Evolutionary conservation across 225 moss, liverwort and hornwort genomes (phyloP), one percentile per base, ranked within the genome.

Genomic region (Bryoerythrophyllum caledonicum): DNA sequence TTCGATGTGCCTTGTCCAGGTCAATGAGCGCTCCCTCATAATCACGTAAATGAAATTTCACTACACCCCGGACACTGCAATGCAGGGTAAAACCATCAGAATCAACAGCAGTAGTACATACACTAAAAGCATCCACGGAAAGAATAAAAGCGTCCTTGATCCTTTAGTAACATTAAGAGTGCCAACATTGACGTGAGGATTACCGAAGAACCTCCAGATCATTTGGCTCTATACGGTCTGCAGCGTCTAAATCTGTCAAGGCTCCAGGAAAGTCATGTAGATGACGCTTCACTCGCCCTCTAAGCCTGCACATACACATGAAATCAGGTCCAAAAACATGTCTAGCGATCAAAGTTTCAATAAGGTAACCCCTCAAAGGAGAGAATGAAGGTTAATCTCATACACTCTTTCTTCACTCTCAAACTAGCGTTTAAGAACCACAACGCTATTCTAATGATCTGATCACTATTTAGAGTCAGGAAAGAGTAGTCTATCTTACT

Each of bases 1-100:
- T 74, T 71, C 4, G 72, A 65, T 90, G 75, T 20, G 89, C 82
- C 72, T 82, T 73, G n/a, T 90, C 79, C 53, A 90, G 86, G 51
- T 90, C 89, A 27, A 72, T 8, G 12, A 90, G 82, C 35, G 89
- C 87, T 59, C 87, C 87, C 52, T 85, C 78, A 21, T 82, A 79
- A 71, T 90, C 89, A 41, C 71, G 73, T 25, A 86, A 75, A 63
- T 80, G 71, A 41, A 76, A 77, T 56, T 85, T 90, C 73, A 87
- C 89, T 1, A 80, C 74, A 7, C 89, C 89, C 40, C 87, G 82
- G 21, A 85, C 80, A 55, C 87, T 90, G 76, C 84, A 82, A 78
- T 75, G 9, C 32, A 67, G 28, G n/a, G 40, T 20, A 54, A 71
- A 15, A 26, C 15, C 43, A 19, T 16, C 48, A 19, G 48, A 17